A percentile compares a stretch with the other conserved stretches of the same genome.
These are phyloP conservation scores for Debaryomyces sp. DNA, from an alignment of 1,139 yeast species.

Conservation along the genomic window DNA sequence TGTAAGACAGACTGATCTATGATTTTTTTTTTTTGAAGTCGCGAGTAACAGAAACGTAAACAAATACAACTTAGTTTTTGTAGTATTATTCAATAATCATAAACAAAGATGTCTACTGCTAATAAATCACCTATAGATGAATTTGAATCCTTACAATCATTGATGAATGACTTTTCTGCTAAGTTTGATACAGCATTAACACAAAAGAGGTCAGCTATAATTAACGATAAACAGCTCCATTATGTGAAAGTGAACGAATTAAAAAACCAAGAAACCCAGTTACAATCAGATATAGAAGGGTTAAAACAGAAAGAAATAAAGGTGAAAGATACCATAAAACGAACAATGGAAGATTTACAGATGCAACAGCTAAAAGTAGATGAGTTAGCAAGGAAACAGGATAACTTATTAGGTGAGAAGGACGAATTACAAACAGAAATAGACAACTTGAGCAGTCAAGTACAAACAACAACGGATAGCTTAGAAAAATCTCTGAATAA, in stretches of 20 bases:
- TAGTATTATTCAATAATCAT: background rate
- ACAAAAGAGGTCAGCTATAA: constrained; percentile 29
- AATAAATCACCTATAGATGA: constrained; percentile 19
- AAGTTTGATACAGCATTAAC: constrained; percentile 28
- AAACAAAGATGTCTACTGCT: background rate
- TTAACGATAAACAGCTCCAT: constrained; percentile 32
- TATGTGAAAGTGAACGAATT: constrained; percentile 31
- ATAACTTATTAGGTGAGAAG: constrained; percentile 21
- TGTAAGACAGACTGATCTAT: background rate
- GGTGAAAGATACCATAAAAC: constrained; percentile 22
- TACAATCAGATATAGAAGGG: constrained; percentile 26
- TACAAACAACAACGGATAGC: constrained; percentile 20
- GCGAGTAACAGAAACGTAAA: constrained; percentile 6
- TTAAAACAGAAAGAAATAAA: constrained; percentile 23
- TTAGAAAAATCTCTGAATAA: constrained; percentile 22
- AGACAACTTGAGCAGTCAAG: constrained; percentile 20
- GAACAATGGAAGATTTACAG: constrained; percentile 21
- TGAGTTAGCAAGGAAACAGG: constrained; percentile 24
- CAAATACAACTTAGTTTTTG: constrained; percentile 4
- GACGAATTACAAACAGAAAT: constrained; percentile 26
- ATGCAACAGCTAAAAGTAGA: constrained; percentile 30
- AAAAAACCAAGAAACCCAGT: constrained; percentile 26
- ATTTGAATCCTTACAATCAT: constrained; percentile 29
- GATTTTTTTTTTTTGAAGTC: background rate
- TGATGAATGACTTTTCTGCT: constrained; percentile 33